Base-by-base conservation (phyloP, 192 early-diverging fungal species). In the Gryganskiella cystojenkinii region DNA sequence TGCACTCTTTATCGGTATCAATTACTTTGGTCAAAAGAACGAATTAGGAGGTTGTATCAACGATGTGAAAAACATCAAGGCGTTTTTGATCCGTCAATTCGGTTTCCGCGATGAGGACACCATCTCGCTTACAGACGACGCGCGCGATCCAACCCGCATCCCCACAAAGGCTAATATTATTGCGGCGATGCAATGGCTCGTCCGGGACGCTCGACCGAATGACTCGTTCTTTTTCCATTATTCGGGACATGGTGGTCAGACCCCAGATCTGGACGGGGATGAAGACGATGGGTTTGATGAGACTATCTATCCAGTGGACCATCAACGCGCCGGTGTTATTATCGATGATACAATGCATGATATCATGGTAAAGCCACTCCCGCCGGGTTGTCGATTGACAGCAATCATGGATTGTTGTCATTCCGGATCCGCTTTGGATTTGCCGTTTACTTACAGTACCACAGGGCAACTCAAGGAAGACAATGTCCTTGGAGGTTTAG, bases 1-100 rank as follows among this genome's bases (percentile, higher is more conserved):
- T n/a, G 96, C 95, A 1, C 81, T 98, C n/a, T 85, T 98, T 34
- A 90, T 98, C 66, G 96, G 96, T 24, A 95, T 97, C 83, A 98
- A 98, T 76, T 98, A 98, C 80, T 81, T 85, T 56, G 87, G 86
- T 19, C 82, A 87, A 50, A 66, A 80, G 56, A 79, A 80, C 61
- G 83, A 88, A 70, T 89, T 94, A 49, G 40, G 67, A 67, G 93
- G 93, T 19, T 95, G 93, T 70, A 91, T 93, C 72, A 94, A 94
- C 70, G 93, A 95, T 69, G 93, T 94, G 27, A 81, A 84, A 34
- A 93, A 92, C 80, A 86, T 95, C 40, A 91, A 91, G 63, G 47
- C 64, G 52, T 94, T 95, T 49, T 80, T 95, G 61, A 86, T 82
- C 1, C 59, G 84, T 61, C 70, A 78, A 37, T 94, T 88, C 83